Percentiles rank a stretch among this genome's conserved stretches.
Conservation (phyloP, 306 rosid species). For the Ziziphus jujuba region DNA sequence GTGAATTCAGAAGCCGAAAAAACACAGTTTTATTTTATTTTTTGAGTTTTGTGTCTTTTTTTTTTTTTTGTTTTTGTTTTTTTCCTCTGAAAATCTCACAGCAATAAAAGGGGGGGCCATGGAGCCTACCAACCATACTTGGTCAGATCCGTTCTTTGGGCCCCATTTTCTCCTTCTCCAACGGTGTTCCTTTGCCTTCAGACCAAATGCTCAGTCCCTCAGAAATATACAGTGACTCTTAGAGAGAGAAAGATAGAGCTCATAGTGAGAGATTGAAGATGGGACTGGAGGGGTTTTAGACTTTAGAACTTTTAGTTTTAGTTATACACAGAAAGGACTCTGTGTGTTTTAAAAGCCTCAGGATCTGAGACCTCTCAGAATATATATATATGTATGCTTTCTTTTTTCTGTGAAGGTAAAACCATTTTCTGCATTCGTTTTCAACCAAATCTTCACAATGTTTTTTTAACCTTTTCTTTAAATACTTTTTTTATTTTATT, state of each 20-base stretch:
- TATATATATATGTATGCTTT: background rate
- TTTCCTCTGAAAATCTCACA: slow-evolving; percentile 33
- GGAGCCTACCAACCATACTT: slow-evolving; percentile 68
- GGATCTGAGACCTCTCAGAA: slow-evolving; percentile 17
- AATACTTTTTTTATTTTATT: slow-evolving; percentile 7
- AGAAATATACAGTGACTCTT: slow-evolving; percentile 34
- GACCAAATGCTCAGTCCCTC: slow-evolving; percentile 50
- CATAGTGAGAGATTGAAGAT: slow-evolving; percentile 8
- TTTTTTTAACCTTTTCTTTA: background rate
- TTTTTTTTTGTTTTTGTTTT: background rate
- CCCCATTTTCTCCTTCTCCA: slow-evolving; percentile 48
- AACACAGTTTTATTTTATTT: slow-evolving; percentile 21
- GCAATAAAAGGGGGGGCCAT: slow-evolving; percentile 42
- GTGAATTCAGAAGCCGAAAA: slow-evolving; percentile 38
- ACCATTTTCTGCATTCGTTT: slow-evolving; percentile 13
- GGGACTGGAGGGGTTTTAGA: background rate
- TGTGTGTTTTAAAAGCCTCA: slow-evolving; percentile 20
- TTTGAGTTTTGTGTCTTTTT: no score
- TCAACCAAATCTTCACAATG: slow-evolving; percentile 15
- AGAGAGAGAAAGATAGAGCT: slow-evolving; percentile 11
- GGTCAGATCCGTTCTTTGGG: slow-evolving; percentile 66
- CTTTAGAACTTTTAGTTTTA: background rate
- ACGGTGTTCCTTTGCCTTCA: slow-evolving; percentile 49
- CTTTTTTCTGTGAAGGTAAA: slow-evolving; percentile 34
- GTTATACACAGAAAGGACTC: slow-evolving; percentile 9